phyloP scores from a whole-genome alignment of 768 basidiomycete genomes.

The Russula sp. region DNA sequence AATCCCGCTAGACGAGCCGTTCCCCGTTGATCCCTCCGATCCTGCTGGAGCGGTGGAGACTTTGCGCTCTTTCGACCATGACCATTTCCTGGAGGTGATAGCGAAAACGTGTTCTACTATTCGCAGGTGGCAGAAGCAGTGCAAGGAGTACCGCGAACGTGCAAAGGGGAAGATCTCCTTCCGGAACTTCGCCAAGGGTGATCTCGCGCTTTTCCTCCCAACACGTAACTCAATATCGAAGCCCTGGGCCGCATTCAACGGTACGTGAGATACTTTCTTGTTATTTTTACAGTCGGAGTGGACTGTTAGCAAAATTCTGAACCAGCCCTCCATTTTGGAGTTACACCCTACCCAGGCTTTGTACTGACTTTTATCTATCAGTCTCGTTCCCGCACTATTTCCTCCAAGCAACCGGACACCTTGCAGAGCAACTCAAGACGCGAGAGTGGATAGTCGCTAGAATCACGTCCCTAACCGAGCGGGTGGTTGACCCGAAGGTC shows the following conservation, averaged over 20 bases:
- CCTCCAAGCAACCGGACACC: slow-evolving; percentile 76
- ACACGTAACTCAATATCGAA: slow-evolving; percentile 90
- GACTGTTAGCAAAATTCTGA: neutral
- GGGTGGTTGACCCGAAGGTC: slow-evolving; percentile 76
- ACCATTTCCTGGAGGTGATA: slow-evolving; percentile 78
- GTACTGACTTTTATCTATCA: slow-evolving; percentile 35
- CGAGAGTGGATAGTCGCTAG: slow-evolving; percentile 95
- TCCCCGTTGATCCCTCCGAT: slow-evolving; percentile 75
- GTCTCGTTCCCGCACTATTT: slow-evolving; percentile 98
- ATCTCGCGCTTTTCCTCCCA: slow-evolving; percentile 92
- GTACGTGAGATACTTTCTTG: slow-evolving; percentile 37
- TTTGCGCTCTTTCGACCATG: slow-evolving; percentile 73
- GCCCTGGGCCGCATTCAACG: slow-evolving; percentile 98
- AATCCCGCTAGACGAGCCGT: slow-evolving; percentile 51
- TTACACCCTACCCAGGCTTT: slow-evolving; percentile 1
- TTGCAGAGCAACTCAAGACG: slow-evolving; percentile 84
- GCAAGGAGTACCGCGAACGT: slow-evolving; percentile 92
- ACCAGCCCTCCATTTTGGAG: neutral
- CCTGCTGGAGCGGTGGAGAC: slow-evolving; percentile 62
- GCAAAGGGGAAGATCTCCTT: slow-evolving; percentile 96
- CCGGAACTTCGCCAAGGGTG: slow-evolving; percentile 90
- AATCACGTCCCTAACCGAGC: slow-evolving; percentile 83
- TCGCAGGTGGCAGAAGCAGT: slow-evolving; percentile 96
- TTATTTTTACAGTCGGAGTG: neutral
- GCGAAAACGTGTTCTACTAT: slow-evolving; percentile 78